phyloP scores from a whole-genome alignment of 192 early-diverging fungal genomes.

The Podila epicladia region DNA sequence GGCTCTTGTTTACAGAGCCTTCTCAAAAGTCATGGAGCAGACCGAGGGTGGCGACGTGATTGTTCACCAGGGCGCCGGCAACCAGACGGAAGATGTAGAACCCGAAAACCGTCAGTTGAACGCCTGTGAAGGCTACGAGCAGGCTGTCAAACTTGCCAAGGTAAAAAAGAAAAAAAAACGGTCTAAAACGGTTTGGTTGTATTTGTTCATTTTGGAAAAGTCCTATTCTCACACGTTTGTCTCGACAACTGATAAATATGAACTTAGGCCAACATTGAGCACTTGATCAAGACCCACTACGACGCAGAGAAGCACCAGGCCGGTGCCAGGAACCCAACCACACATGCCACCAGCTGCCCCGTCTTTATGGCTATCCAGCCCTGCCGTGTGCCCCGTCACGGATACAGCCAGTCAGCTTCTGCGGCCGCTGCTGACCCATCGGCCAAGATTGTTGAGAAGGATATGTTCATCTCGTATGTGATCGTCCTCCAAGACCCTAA shows the following conservation, averaged over 20 bases:
- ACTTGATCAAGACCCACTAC: slow-evolving; percentile 61
- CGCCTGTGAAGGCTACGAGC: slow-evolving; percentile 64
- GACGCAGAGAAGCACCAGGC: slow-evolving; percentile 32
- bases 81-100: slow-evolving; percentile 30
- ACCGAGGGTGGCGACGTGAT: slow-evolving; percentile 67
- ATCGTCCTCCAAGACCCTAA: slow-evolving; percentile 63
- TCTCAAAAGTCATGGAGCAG: slow-evolving; percentile 67
- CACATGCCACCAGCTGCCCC: slow-evolving; percentile 59
- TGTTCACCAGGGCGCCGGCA: slow-evolving; percentile 56
- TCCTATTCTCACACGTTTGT: too few relatives aligned
- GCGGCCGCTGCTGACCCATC: slow-evolving; percentile 5
- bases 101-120: slow-evolving; percentile 57
- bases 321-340: slow-evolving; percentile 26
- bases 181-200: not conserved
- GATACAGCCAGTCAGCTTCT: slow-evolving; percentile 25
- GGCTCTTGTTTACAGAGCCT: slow-evolving; percentile 61
- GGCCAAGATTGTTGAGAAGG: slow-evolving; percentile 28
- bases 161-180: slow-evolving; percentile 20
- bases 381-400: slow-evolving; percentile 48
- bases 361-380: slow-evolving; percentile 71
- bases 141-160: slow-evolving; percentile 65
- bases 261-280: slow-evolving; percentile 64
- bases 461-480: slow-evolving; percentile 50
- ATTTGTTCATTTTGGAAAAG: too few relatives aligned
- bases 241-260: too few relatives aligned